Evolutionary conservation across 1,139 yeast species (phyloP), one percentile per base, ranked within the genome.

Genomic region (Geotrichum reessii): DNA sequence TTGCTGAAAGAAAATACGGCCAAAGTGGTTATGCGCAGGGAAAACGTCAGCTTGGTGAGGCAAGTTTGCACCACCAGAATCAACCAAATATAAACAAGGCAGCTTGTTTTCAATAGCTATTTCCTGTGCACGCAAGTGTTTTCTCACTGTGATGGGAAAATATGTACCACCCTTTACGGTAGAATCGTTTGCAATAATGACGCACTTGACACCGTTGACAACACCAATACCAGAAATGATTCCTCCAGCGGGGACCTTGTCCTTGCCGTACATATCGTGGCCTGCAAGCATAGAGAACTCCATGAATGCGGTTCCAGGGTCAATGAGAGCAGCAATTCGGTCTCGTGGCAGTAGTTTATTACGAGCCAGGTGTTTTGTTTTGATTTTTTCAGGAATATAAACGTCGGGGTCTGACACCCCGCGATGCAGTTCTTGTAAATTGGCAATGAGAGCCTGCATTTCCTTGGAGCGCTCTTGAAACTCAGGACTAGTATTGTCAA

Each of bases 131-230:
- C 74, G 64, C 53, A 70, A 57, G 55, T 71, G 74, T 63, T 71
- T 71, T 44, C 72, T 64, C 17, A 71, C 74, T 8, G 74, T 71
- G 55, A 71, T 71, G n/a, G 74, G 73, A 61, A 67, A 71, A 64
- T 71, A 71, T 11, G 74, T 71, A 11, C 74, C 74, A 17, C 74
- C 74, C 59, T 71, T 71, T 50, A 71, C 73, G 22, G 74, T 71
- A 33, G 71, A 65, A 58, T 71, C 73, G 61, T 71, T 72, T 50
- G 74, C 74, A 14, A 71, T 69, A 56, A 71, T 66, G 55, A 71
- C 56, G 50, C 73, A 70, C 25, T 68, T 66, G 61, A 67, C 66
- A 19, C 74, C 74, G 19, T 66, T 62, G 31, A 71, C 73, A 27
- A 69, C 62, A 17, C 74, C 74, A 22, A 71, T 65, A 44, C 74